Percentiles rank a stretch among this genome's conserved stretches.
Conservation (phyloP, 179 eudicot genomes). For the Heliamphora pulchella region DNA sequence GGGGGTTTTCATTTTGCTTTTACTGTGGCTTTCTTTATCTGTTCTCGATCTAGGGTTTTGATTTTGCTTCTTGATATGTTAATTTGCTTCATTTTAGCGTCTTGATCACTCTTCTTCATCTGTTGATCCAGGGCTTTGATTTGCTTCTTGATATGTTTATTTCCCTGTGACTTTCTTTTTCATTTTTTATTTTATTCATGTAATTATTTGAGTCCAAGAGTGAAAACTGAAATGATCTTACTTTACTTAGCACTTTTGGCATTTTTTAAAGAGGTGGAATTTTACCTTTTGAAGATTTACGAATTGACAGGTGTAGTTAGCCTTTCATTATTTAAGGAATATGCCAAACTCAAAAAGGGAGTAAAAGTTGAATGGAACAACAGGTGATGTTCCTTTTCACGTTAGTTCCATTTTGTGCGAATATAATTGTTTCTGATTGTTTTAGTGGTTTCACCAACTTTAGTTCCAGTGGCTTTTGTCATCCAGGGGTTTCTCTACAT, state of each 20-base stretch:
- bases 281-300: slow-evolving; percentile 37
- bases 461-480: neutral
- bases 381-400: slow-evolving; percentile 25
- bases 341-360: slow-evolving; percentile 28
- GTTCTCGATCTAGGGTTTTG: too few relatives aligned
- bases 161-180: too few relatives aligned
- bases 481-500: slow-evolving; percentile 51
- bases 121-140: too few relatives aligned
- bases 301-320: slow-evolving; percentile 38
- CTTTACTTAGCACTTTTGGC: neutral
- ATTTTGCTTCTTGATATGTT: too few relatives aligned
- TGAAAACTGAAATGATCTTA: too few relatives aligned
- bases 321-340: slow-evolving; percentile 28
- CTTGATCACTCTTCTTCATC: too few relatives aligned
- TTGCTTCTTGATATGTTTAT: too few relatives aligned
- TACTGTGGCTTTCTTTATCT: too few relatives aligned
- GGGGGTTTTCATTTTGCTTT: too few relatives aligned
- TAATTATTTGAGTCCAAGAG: too few relatives aligned
- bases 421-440: neutral
- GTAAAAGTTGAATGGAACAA: slow-evolving; percentile 46
- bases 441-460: slow-evolving; percentile 8
- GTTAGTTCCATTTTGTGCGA: neutral
- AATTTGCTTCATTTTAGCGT: too few relatives aligned
- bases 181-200: too few relatives aligned
- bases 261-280: slow-evolving; percentile 8